A percentile compares a stretch with the other conserved stretches of the same genome.
Evolutionary conservation across 2,329 filamentous ascomycete genomes (phyloP).

Genomic region (Nannizzia gypsea): DNA sequence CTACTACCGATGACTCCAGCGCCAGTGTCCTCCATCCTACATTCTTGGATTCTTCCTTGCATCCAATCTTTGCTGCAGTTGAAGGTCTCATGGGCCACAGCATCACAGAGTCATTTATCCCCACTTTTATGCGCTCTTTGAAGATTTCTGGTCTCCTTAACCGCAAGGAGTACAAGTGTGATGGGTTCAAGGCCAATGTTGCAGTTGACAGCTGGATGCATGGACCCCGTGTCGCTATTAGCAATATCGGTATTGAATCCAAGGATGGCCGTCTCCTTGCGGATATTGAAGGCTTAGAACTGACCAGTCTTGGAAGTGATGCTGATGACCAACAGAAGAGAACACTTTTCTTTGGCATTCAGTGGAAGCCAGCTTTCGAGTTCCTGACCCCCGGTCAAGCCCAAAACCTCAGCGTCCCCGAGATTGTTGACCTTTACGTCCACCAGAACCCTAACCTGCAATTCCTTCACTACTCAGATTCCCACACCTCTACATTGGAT

Average conservation of each 20-base stretch:
- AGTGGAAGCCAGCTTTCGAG: slow-evolving; percentile 16
- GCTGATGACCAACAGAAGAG: slow-evolving; percentile 11
- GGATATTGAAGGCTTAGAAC: slow-evolving; percentile 15
- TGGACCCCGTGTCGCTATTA: slow-evolving; percentile 16
- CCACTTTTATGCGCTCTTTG: slow-evolving; percentile 16
- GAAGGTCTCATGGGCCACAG: slow-evolving; percentile 13
- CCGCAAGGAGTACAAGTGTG: slow-evolving; percentile 8
- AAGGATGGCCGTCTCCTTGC: slow-evolving; percentile 12
- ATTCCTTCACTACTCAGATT: slow-evolving; percentile 15
- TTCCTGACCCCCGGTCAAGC: slow-evolving; percentile 10
- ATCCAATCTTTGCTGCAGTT: slow-evolving; percentile 17
- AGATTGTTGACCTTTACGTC: slow-evolving; percentile 8
- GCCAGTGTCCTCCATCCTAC: slow-evolving; percentile 16
- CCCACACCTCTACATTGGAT: slow-evolving; percentile 16
- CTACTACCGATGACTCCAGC: slow-evolving; percentile 6
- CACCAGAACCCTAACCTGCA: slow-evolving; percentile 16
- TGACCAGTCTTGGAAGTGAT: slow-evolving; percentile 15
- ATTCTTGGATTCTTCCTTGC: slow-evolving; percentile 17
- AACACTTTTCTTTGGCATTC: slow-evolving; percentile 16
- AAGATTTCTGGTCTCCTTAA: slow-evolving; percentile 14
- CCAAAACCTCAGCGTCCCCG: slow-evolving; percentile 7
- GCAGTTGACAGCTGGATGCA: slow-evolving; percentile 13
- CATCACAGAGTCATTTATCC: slow-evolving; percentile 17
- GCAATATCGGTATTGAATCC: slow-evolving; percentile 13
- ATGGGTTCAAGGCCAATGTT: slow-evolving; percentile 12